These are phyloP conservation scores for Penicillium concentricum DNA, from an alignment of 2,329 filamentous ascomycete species.

Conservation along the genomic window DNA sequence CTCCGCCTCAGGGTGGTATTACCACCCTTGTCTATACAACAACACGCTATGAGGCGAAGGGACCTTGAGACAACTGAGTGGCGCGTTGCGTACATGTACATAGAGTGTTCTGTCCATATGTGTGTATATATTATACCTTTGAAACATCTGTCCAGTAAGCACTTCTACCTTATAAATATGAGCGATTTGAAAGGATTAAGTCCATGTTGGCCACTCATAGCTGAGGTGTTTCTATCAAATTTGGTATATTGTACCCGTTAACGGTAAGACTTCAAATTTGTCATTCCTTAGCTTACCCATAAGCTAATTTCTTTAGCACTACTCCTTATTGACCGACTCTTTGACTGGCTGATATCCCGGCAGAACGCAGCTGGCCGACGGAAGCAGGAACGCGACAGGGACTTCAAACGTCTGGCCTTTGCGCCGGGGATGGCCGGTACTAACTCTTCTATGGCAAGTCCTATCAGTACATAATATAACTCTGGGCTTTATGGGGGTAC, in stretches of 20 bases:
- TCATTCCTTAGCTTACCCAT: conserved; percentile 9
- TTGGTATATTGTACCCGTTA: conserved; percentile 32
- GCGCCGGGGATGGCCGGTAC: conserved; percentile 6
- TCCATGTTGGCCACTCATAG: neutral
- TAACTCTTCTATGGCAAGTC: neutral
- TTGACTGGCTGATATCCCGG: conserved; percentile 28
- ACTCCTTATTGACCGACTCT: conserved; percentile 36
- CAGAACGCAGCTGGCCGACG: conserved; percentile 24
- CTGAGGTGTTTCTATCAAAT: neutral
- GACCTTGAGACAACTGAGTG: no score
- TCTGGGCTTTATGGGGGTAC: no score
- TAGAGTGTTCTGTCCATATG: neutral
- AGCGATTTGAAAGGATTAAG: neutral
- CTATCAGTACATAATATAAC: no score
- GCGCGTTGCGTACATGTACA: neutral
- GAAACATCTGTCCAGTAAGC: neutral
- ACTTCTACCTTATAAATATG: neutral
- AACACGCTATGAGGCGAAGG: no score
- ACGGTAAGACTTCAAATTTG: conserved; percentile 33
- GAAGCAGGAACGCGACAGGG: conserved; percentile 25
- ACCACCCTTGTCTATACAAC: neutral
- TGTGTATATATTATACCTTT: neutral
- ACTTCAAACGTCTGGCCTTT: conserved; percentile 13
- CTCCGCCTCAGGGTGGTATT: neutral
- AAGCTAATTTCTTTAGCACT: conserved; percentile 17